Evolutionary conservation across 257 asterid genomes (phyloP).

Genomic region (Solanum lycopersicoides): DNA sequence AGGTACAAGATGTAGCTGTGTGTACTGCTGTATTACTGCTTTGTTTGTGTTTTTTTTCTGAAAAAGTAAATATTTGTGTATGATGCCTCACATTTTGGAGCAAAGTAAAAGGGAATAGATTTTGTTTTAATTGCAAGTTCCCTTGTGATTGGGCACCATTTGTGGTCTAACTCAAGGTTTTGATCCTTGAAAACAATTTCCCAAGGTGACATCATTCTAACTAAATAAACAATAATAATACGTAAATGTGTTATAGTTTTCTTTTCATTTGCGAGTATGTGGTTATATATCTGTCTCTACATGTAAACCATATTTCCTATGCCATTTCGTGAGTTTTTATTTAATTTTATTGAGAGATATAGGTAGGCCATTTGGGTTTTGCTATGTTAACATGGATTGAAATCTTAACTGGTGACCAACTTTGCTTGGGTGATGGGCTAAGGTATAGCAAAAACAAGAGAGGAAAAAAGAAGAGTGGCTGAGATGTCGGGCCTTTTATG

Average conservation of each 20-base stretch:
- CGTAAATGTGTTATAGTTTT: background rate
- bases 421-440: background rate
- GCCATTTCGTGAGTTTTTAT: background rate
- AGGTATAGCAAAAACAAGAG: background rate
- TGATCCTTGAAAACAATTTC: background rate
- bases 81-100: background rate
- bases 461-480: background rate
- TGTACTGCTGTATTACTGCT: background rate
- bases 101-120: background rate
- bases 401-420: background rate
- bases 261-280: background rate
- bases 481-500: background rate
- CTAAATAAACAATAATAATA: background rate
- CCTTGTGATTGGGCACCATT: background rate
- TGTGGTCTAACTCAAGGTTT: background rate
- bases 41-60: background rate
- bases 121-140: background rate
- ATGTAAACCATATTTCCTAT: background rate
- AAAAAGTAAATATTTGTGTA: background rate
- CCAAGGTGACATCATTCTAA: background rate
- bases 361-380: background rate
- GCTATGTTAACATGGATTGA: background rate
- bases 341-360: background rate
- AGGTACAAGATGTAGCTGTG: background rate
- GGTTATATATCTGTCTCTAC: background rate